A percentile compares a stretch with the other conserved stretches of the same genome.
These are phyloP conservation scores for Talaromyces nanjingensis DNA, from an alignment of 495 filamentous ascomycete species.

Conservation along the genomic window DNA sequence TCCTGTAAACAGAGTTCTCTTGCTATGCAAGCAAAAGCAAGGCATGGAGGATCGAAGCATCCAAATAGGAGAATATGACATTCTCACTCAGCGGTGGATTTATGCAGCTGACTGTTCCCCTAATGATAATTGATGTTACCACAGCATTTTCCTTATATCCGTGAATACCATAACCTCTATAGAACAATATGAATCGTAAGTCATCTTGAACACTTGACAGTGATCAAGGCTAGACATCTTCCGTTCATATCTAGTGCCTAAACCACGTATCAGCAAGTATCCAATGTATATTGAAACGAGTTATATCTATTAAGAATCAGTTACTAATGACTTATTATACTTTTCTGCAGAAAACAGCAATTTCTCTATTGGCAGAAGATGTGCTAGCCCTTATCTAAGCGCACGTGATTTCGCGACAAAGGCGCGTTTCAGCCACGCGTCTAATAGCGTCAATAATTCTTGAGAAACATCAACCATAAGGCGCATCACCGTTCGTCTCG, in stretches of 20 bases:
- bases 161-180: neutral
- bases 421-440: neutral
- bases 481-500: neutral
- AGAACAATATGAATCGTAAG: neutral
- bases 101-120: neutral
- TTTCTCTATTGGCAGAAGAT: too few species aligned
- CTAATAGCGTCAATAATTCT: neutral
- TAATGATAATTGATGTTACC: neutral
- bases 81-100: neutral
- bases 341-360: too few species aligned
- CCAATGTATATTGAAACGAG: too few species aligned
- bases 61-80: conserved; percentile 5
- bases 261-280: neutral
- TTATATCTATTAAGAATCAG: too few species aligned
- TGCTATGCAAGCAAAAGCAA: conserved; percentile 3
- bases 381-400: neutral
- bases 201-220: neutral
- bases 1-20: neutral
- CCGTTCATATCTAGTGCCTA: too few species aligned
- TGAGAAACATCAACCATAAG: neutral
- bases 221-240: neutral
- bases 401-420: conserved; percentile 1
- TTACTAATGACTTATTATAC: too few species aligned
- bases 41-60: neutral
- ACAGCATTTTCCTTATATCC: neutral